Evolutionary conservation across 306 rosid genomes (phyloP).

Genomic region (Trifolium fragiferum): DNA sequence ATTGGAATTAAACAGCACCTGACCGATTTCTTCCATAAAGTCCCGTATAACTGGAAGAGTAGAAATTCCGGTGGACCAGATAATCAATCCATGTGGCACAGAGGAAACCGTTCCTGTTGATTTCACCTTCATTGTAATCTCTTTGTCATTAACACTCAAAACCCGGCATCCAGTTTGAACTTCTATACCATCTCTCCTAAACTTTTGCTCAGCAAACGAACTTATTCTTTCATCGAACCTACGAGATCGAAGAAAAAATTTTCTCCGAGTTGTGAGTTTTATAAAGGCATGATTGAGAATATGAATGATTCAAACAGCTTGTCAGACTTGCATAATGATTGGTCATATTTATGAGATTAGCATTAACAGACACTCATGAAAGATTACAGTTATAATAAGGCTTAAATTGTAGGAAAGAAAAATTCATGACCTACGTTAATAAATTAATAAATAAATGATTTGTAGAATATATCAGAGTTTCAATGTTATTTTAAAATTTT

Average conservation of each 20-base stretch:
- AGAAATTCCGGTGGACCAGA: constrained; percentile 93
- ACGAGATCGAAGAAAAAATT: constrained; percentile 38
- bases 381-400: too few relatives aligned
- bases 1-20: constrained; percentile 60
- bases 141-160: constrained; percentile 72
- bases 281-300: constrained; percentile 9
- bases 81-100: constrained; percentile 83
- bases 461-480: neutral
- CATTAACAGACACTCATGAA: neutral
- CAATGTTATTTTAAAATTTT: neutral
- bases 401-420: too few relatives aligned
- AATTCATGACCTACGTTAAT: too few relatives aligned
- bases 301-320: constrained; percentile 5
- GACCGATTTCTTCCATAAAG: constrained; percentile 91
- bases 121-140: constrained; percentile 69
- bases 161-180: constrained; percentile 94
- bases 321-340: constrained; percentile 1
- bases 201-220: constrained; percentile 84
- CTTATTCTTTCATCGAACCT: constrained; percentile 98
- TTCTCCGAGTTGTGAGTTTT: constrained; percentile 17
- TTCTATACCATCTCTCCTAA: constrained; percentile 83
- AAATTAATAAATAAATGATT: neutral
- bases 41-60: constrained; percentile 88
- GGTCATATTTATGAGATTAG: constrained; percentile 16
- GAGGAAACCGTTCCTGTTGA: constrained; percentile 72